phyloP scores from a whole-genome alignment of 208 protist genomes.

The Acanthamoeba triangularis region DNA sequence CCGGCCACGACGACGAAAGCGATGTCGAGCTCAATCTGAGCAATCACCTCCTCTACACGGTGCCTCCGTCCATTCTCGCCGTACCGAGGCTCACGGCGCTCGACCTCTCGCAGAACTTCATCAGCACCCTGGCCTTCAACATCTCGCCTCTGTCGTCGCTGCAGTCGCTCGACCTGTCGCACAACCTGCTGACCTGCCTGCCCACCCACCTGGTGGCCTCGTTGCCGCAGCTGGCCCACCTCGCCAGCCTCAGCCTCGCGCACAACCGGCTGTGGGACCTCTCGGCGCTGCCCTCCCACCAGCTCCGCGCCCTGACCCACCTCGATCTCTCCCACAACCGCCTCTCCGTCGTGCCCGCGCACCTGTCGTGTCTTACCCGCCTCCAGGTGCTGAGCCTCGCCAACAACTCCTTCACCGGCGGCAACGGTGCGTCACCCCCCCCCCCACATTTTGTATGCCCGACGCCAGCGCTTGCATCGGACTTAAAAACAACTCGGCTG shows the following conservation, averaged over 20 bases:
- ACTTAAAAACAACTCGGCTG: no score
- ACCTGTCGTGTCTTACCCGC: not conserved
- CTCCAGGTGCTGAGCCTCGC: not conserved
- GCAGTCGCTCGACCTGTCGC: not conserved
- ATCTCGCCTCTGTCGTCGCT: not conserved
- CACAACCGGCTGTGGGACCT: not conserved
- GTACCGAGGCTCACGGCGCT: not conserved
- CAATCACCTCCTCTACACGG: not conserved
- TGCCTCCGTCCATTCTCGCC: not conserved
- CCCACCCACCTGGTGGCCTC: not conserved
- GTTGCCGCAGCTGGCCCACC: not conserved
- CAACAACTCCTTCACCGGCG: conserved; percentile 11
- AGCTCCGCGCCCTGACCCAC: not conserved
- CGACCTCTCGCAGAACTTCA: conserved; percentile 49
- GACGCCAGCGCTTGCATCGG: no score
- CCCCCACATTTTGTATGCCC: no score
- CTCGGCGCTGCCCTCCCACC: not conserved
- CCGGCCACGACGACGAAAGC: not conserved
- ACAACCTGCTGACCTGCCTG: not conserved
- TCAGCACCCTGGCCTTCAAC: conserved; percentile 42
- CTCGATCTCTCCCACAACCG: not conserved
- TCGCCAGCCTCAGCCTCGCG: conserved; percentile 16
- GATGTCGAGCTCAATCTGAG: not conserved
- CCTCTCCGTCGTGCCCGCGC: not conserved
- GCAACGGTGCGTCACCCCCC: not conserved